Conservation (phyloP, 441 rosid genomes). For the Arabidopsis lyrata region DNA sequence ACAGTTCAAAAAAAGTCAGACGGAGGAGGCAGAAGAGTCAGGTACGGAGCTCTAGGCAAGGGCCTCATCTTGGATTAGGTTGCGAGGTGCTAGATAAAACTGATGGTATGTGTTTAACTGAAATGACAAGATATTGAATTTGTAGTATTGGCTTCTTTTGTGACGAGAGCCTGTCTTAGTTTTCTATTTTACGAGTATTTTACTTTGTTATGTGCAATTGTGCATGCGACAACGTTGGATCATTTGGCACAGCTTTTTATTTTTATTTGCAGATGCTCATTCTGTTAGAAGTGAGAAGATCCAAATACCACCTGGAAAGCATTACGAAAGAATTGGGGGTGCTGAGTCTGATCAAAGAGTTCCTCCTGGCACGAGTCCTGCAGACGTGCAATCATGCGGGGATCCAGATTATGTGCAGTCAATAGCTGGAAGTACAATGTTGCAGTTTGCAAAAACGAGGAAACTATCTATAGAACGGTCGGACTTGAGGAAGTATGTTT, state of each 20-base stretch:
- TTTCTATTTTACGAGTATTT: neutral
- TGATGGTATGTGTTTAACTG: slow-evolving; percentile 56
- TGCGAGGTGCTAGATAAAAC: slow-evolving; percentile 65
- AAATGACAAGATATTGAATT: neutral
- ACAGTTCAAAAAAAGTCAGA: slow-evolving; percentile 79
- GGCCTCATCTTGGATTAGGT: slow-evolving; percentile 61
- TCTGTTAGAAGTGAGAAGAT: slow-evolving; percentile 46
- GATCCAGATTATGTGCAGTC: slow-evolving; percentile 82
- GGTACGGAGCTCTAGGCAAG: slow-evolving; percentile 68
- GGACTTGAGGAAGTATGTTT: slow-evolving; percentile 84
- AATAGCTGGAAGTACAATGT: slow-evolving; percentile 70
- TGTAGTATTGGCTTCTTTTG: slow-evolving; percentile 25
- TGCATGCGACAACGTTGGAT: slow-evolving; percentile 13
- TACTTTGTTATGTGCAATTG: slow-evolving; percentile 24
- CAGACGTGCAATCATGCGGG: slow-evolving; percentile 59
- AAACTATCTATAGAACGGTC: slow-evolving; percentile 89
- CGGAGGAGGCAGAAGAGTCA: slow-evolving; percentile 63
- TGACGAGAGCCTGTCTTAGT: slow-evolving; percentile 17
- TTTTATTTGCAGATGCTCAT: slow-evolving; percentile 41
- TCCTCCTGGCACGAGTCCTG: slow-evolving; percentile 53
- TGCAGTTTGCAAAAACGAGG: slow-evolving; percentile 94
- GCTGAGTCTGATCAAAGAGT: slow-evolving; percentile 52
- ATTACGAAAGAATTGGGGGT: slow-evolving; percentile 49
- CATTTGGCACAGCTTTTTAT: neutral
- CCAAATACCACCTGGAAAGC: slow-evolving; percentile 56